Evolutionary conservation across 306 rosid species (phyloP).

Genomic region (Castanopsis chinensis): DNA sequence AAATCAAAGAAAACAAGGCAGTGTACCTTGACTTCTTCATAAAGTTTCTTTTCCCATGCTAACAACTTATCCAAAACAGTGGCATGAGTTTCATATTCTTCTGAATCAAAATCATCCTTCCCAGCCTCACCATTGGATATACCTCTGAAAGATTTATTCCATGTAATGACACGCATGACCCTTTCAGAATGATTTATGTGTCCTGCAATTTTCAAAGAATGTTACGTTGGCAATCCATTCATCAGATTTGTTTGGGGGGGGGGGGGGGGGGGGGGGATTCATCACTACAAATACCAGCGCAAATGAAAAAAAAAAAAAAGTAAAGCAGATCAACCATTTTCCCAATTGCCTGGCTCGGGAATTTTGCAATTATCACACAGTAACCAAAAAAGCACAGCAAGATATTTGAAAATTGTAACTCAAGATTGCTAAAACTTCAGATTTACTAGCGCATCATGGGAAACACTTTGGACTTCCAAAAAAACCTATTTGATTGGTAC

Average conservation of each 20-base stretch:
- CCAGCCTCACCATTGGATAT: conserved; percentile 62
- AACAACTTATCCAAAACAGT: conserved; percentile 81
- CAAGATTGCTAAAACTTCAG: background rate
- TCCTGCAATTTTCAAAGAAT: conserved; percentile 42
- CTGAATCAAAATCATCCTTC: conserved; percentile 71
- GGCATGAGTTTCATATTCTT: conserved; percentile 80
- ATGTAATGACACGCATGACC: conserved; percentile 82
- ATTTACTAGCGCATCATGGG: background rate
- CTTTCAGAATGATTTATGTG: conserved; percentile 88
- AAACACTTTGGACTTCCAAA: background rate
- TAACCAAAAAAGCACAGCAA: background rate
- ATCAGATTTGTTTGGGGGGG: background rate
- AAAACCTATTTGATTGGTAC: too few species aligned
- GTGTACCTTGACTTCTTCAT: conserved; percentile 82
- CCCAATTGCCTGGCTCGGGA: background rate
- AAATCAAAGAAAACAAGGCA: background rate
- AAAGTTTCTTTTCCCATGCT: conserved; percentile 94
- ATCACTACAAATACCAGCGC: background rate
- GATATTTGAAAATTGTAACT: background rate
- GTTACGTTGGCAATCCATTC: conserved; percentile 4
- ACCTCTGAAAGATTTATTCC: conserved; percentile 75
- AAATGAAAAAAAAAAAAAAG: background rate
- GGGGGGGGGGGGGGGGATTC: too few species aligned
- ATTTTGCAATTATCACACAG: background rate
- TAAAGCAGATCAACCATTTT: background rate